Evolutionary conservation across 352 stramenopile genomes (phyloP), one percentile per base, ranked within the genome.

Genomic region (Pythium oligandrum): DNA sequence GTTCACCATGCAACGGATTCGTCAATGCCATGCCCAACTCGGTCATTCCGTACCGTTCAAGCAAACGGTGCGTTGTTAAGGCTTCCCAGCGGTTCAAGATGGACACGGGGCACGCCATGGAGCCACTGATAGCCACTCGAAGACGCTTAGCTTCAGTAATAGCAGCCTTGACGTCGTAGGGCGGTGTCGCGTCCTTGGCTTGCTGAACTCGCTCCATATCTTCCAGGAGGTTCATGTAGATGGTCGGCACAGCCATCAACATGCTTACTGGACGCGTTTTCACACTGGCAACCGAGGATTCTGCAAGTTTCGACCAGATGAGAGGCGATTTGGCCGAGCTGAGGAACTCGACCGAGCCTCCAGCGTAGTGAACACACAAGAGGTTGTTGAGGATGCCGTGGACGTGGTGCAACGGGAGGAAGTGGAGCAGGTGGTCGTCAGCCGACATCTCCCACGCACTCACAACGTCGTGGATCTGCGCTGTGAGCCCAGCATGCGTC

Each of bases 11-110:
- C 64, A 93, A 57, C 38, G 89, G 78, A 52, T 98, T 97, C 3
- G 81, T 90, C 5, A 98, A 66, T 7, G 81, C 88, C 91, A 98
- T 98, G 6, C 85, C 87, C 45, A 96, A 73, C 65, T 97, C 89
- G 0, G 83, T 97, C 88, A 97, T 98, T 6, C 89, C 89, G 54
- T 96, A 97, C 11, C 90, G 68, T 59, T 97, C 91, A 31, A 98
- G 71, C 43, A 98, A 59, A 30, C 67, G 78, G 30, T 90, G 77
- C 3, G 80, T 80, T 2, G 88, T 97, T 34, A 96, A 54, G 4
- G 55, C 56, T 54, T 95, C 69, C 89, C 91, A 98, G 4, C 76
- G 63, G 37, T 75, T 72, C 38, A 95, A 55, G 44, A 97, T 84
- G 3, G 72, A 82, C 43, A 84, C 57, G 6, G 89, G 89, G 49